Evolutionary conservation across 371 early-diverging fungal species (phyloP).

Genomic region (Fennellomyces sp.): DNA sequence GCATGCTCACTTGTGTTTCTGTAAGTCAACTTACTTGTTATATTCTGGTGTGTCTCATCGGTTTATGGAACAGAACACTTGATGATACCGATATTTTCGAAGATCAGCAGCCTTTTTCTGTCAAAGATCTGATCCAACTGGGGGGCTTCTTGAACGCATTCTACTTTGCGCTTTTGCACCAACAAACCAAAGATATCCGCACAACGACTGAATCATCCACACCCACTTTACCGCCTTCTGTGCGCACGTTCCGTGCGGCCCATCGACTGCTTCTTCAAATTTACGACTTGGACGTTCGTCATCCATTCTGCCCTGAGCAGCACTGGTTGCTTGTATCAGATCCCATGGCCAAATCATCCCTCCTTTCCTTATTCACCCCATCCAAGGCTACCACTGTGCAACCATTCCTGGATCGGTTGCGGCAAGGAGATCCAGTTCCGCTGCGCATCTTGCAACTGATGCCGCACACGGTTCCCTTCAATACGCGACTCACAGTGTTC

Average conservation of each 20-base stretch:
- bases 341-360: conserved; percentile 30
- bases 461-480: conserved; percentile 87
- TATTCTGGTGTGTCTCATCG: background rate
- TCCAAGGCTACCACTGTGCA: conserved; percentile 12
- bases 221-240: conserved; percentile 23
- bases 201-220: background rate
- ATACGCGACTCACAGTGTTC: conserved; percentile 79
- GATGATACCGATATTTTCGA: conserved; percentile 85
- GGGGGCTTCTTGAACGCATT: conserved; percentile 67
- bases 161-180: conserved; percentile 64
- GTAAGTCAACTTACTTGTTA: conserved; percentile 29
- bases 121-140: conserved; percentile 55
- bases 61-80: conserved; percentile 71
- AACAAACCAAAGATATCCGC: background rate
- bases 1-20: conserved; percentile 56
- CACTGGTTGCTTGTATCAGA: conserved; percentile 73
- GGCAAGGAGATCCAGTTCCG: conserved; percentile 56
- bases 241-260: conserved; percentile 55
- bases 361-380: conserved; percentile 22
- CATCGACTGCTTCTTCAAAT: conserved; percentile 73
- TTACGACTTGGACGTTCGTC: conserved; percentile 76
- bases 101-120: conserved; percentile 57
- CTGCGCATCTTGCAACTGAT: conserved; percentile 75
- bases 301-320: conserved; percentile 68
- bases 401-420: conserved; percentile 38